phyloP scores from a whole-genome alignment of 139 green algal species.

The Micromonas commoda region DNA sequence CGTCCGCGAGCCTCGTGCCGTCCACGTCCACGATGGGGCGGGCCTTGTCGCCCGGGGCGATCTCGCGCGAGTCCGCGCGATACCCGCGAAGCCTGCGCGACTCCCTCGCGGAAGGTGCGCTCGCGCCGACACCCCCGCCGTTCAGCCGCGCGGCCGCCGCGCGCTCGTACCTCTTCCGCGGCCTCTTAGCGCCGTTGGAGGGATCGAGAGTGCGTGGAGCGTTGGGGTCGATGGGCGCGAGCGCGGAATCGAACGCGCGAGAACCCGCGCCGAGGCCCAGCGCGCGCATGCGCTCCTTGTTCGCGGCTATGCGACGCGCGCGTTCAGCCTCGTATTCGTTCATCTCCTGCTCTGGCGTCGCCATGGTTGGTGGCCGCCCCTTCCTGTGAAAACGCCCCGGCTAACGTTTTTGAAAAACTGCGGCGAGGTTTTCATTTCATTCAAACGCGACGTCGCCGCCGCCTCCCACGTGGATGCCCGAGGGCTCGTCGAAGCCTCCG shows the following conservation, averaged over 20 bases:
- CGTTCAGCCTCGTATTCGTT: slow-evolving; percentile 10
- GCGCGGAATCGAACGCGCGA: background rate
- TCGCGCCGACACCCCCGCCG: background rate
- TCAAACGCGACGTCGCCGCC: background rate
- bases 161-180: too few species aligned
- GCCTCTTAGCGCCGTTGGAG: too few species aligned
- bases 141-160: slow-evolving; percentile 7
- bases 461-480: too few species aligned
- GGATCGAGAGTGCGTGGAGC: background rate
- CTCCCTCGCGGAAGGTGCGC: background rate
- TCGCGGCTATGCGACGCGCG: background rate
- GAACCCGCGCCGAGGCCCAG: background rate
- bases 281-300: background rate
- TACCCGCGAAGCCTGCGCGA: background rate
- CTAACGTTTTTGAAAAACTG: too few species aligned
- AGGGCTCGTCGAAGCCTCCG: too few species aligned
- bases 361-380: too few species aligned
- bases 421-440: background rate
- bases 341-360: background rate
- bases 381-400: too few species aligned
- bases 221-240: background rate
- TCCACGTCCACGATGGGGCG: too few species aligned
- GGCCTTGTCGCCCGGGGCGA: background rate
- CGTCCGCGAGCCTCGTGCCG: too few species aligned
- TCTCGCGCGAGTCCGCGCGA: slow-evolving; percentile 20